Conservation (phyloP, 805 yeast genomes). For the Ogataea populi-albae region DNA sequence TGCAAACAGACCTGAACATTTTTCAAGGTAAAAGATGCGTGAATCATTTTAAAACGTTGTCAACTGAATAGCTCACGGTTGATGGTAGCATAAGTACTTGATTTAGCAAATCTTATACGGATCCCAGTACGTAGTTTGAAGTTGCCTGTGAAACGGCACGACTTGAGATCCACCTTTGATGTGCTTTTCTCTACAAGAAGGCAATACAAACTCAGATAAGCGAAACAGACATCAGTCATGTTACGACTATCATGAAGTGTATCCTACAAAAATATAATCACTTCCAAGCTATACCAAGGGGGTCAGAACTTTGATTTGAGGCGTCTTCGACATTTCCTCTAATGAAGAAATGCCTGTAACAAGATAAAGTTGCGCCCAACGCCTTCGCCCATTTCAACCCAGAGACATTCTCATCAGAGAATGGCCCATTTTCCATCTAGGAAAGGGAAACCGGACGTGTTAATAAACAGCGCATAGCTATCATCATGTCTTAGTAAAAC, state of each 20-base stretch:
- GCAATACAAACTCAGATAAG: no score
- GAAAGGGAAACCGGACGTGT: conserved; percentile 34
- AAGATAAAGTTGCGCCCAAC: conserved; percentile 35
- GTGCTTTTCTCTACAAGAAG: conserved; percentile 9
- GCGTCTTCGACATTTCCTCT: conserved; percentile 29
- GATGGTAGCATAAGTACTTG: conserved; percentile 9
- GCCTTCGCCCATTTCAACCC: conserved; percentile 34
- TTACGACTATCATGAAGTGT: no score
- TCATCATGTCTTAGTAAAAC: conserved; percentile 61
- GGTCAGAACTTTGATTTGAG: conserved; percentile 33
- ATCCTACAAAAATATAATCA: no score
- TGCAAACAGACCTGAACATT: not conserved
- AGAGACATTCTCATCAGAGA: conserved; percentile 15
- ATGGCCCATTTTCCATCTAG: conserved; percentile 11
- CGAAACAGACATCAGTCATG: no score
- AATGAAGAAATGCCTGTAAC: conserved; percentile 28
- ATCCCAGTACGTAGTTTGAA: conserved; percentile 15
- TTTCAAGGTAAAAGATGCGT: conserved; percentile 8
- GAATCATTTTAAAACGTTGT: no score
- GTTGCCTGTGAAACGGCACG: conserved; percentile 4
- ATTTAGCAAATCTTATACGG: conserved; percentile 28
- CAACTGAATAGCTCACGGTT: conserved; percentile 18
- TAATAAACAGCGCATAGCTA: conserved; percentile 49
- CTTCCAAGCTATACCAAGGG: conserved; percentile 9
- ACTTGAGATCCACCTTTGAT: conserved; percentile 23